Conservation (phyloP, 129 eudicot genomes). For the Saussurea involucrata region DNA sequence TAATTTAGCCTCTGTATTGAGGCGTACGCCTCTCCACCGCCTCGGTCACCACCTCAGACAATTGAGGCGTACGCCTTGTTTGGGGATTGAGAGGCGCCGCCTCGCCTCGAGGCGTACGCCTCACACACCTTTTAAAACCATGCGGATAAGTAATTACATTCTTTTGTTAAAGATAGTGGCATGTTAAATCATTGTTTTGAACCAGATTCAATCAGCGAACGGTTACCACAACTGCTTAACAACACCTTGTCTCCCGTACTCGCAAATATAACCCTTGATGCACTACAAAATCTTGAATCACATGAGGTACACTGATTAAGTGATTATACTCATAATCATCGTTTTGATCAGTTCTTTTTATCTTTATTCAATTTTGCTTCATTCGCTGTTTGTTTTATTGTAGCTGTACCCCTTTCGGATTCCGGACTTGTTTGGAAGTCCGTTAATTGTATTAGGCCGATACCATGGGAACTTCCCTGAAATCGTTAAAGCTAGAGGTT, state of each 20-base stretch:
- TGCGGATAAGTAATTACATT: too few species aligned
- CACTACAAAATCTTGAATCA: constrained; percentile 51
- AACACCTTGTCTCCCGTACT: constrained; percentile 59
- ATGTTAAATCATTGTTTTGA: constrained; percentile 9
- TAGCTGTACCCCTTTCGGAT: constrained; percentile 66
- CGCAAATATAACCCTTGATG: constrained; percentile 55
- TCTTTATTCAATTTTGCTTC: not conserved
- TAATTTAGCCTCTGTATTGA: too few species aligned
- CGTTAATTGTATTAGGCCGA: constrained; percentile 81
- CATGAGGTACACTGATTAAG: constrained; percentile 54
- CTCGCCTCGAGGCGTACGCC: too few species aligned
- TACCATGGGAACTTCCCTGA: constrained; percentile 64
- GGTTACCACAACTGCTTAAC: constrained; percentile 50
- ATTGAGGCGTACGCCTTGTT: too few species aligned
- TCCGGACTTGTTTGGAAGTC: constrained; percentile 67
- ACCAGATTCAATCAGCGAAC: constrained; percentile 55
- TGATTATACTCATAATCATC: constrained; percentile 12
- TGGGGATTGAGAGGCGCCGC: too few species aligned
- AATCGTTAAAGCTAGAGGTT: constrained; percentile 49
- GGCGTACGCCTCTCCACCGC: too few species aligned
- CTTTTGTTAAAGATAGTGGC: not conserved
- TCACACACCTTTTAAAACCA: too few species aligned
- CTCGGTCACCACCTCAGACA: too few species aligned
- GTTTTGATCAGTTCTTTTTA: not conserved
- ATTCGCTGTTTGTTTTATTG: constrained; percentile 12